Evolutionary conservation across 2,329 filamentous ascomycete species (phyloP).

Genomic region (Biscogniauxia mediterranea): DNA sequence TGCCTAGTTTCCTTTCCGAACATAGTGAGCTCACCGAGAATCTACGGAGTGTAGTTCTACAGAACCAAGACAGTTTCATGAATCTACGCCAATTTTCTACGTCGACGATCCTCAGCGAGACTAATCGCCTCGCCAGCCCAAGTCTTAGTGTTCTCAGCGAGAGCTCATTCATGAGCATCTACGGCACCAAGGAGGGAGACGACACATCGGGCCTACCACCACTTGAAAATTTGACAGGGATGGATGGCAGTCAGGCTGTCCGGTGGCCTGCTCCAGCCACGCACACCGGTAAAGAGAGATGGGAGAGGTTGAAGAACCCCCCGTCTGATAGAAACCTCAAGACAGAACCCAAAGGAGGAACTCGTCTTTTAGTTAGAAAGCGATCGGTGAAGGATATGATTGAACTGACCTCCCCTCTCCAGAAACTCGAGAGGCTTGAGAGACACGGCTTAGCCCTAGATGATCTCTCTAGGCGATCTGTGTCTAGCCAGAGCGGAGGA

Average conservation of each 20-base stretch:
- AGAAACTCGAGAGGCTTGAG: constrained; percentile 48
- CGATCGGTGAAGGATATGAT: constrained; percentile 48
- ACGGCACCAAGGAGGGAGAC: constrained; percentile 41
- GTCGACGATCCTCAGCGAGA: constrained; percentile 36
- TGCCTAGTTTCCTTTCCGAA: constrained; percentile 66
- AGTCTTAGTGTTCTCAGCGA: constrained; percentile 64
- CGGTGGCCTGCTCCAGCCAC: constrained; percentile 21
- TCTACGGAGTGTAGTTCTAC: constrained; percentile 58
- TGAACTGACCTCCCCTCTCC: constrained; percentile 47
- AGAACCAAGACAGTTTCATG: constrained; percentile 46
- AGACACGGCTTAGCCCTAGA: constrained; percentile 27
- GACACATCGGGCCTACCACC: constrained; percentile 14
- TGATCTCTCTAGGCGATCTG: constrained; percentile 31
- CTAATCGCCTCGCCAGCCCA: constrained; percentile 51
- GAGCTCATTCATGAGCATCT: constrained; percentile 65
- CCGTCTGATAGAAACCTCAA: constrained; percentile 26
- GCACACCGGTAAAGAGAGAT: constrained; percentile 16
- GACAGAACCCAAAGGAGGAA: constrained; percentile 33
- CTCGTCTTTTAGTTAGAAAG: constrained; percentile 36
- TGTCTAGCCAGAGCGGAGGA: constrained; percentile 21
- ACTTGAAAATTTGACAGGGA: constrained; percentile 17
- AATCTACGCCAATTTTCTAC: constrained; percentile 50
- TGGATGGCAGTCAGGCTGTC: constrained; percentile 24
- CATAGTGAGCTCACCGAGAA: constrained; percentile 58
- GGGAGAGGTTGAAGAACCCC: constrained; percentile 16